phyloP scores from a whole-genome alignment of 2,329 filamentous ascomycete genomes.

The Xylariaceae sp. region DNA sequence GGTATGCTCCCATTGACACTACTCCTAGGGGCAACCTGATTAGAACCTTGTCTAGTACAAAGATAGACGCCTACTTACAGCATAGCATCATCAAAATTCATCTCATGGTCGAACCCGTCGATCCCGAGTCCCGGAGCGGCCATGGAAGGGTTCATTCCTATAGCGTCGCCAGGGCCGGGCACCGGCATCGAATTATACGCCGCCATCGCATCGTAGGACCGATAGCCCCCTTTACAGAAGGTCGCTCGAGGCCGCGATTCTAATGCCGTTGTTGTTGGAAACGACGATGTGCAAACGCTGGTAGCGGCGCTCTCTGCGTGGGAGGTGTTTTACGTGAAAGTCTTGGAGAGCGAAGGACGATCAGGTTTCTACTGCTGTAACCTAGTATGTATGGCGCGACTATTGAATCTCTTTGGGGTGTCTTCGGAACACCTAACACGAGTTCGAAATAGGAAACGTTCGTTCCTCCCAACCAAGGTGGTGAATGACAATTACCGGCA shows the following conservation, averaged over 20 bases:
- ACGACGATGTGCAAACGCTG: too few relatives aligned
- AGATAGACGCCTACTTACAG: slow-evolving; percentile 40
- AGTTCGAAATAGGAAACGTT: too few relatives aligned
- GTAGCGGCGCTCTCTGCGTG: too few relatives aligned
- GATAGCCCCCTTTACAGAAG: slow-evolving; percentile 19
- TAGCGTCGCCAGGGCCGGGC: slow-evolving; percentile 40
- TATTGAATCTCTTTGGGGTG: too few relatives aligned
- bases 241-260: slow-evolving; percentile 8
- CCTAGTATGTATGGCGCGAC: too few relatives aligned
- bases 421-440: too few relatives aligned
- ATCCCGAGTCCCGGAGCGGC: slow-evolving; percentile 38
- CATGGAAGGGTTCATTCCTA: slow-evolving; percentile 39
- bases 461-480: too few relatives aligned
- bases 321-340: too few relatives aligned
- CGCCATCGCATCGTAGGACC: slow-evolving; percentile 48
- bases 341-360: too few relatives aligned
- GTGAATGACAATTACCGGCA: not conserved
- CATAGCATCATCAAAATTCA: slow-evolving; percentile 51
- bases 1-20: slow-evolving; percentile 39
- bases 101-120: slow-evolving; percentile 47
- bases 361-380: too few relatives aligned
- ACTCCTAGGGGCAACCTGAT: slow-evolving; percentile 31
- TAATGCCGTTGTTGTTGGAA: too few relatives aligned
- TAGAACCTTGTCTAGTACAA: slow-evolving; percentile 15
- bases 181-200: slow-evolving; percentile 52